Evolutionary conservation across 306 rosid species (phyloP).

Genomic region (Glycine latifolia): DNA sequence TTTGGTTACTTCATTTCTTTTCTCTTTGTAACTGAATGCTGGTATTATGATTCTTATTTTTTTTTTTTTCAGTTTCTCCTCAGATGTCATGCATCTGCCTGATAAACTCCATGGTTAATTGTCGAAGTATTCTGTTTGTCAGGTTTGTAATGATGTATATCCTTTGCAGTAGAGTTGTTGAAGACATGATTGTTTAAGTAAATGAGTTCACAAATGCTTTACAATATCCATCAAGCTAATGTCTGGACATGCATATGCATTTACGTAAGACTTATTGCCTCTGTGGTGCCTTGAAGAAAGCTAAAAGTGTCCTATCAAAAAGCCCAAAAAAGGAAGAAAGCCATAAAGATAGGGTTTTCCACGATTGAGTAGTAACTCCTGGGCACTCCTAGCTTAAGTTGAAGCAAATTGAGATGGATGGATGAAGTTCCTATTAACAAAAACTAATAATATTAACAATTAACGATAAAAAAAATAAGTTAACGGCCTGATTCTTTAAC

Average conservation of each 20-base stretch:
- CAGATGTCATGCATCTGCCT: constrained; percentile 58
- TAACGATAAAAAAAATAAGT: neutral
- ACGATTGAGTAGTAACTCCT: constrained; percentile 22
- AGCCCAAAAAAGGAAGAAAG: constrained; percentile 10
- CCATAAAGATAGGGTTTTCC: constrained; percentile 34
- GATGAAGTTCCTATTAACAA: neutral
- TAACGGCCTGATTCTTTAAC: constrained; percentile 3
- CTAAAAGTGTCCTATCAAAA: constrained; percentile 34
- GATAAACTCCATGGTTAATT: constrained; percentile 67
- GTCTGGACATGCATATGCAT: constrained; percentile 39
- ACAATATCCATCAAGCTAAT: constrained; percentile 28
- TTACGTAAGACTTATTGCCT: constrained; percentile 36
- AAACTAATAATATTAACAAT: neutral
- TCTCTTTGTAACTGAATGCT: constrained; percentile 9
- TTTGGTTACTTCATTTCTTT: neutral
- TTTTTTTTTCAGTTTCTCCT: constrained; percentile 48
- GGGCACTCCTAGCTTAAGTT: constrained; percentile 1
- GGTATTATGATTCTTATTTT: constrained; percentile 13
- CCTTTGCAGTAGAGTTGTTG: constrained; percentile 37
- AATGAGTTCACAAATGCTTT: constrained; percentile 16
- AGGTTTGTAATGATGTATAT: constrained; percentile 48
- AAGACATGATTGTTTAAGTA: constrained; percentile 24
- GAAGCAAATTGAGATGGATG: constrained; percentile 11
- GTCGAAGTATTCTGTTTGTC: constrained; percentile 50
- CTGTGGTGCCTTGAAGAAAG: constrained; percentile 38